phyloP scores from a whole-genome alignment of 2,329 filamentous ascomycete species.

The Sordariomycetes sp. region DNA sequence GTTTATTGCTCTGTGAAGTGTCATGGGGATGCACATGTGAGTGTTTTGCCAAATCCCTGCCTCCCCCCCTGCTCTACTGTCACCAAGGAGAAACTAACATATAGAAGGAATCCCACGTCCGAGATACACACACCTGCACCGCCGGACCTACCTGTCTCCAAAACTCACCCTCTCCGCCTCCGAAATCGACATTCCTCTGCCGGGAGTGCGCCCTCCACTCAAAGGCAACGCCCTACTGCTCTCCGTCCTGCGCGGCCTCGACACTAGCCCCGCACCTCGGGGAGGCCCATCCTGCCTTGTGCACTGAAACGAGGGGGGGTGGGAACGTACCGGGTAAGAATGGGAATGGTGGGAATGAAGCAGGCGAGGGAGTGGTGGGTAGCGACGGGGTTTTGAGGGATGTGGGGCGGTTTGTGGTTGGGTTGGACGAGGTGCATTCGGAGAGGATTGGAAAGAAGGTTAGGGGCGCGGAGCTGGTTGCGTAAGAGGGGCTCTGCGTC shows the following conservation, averaged over 20 bases:
- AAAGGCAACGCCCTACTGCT: slow-evolving; percentile 2
- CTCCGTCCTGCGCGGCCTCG: background rate
- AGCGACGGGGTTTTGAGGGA: background rate
- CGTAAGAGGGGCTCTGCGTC: background rate
- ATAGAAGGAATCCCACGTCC: slow-evolving; percentile 2
- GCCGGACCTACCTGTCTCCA: slow-evolving; percentile 6
- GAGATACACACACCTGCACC: slow-evolving; percentile 7
- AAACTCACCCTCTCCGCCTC: background rate
- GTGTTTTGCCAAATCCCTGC: slow-evolving; percentile 7
- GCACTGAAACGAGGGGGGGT: background rate
- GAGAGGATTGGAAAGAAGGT: slow-evolving; percentile 2
- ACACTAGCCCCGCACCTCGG: slow-evolving; percentile 1
- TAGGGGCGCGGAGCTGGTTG: background rate
- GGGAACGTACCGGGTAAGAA: background rate
- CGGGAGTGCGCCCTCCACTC: slow-evolving; percentile 1
- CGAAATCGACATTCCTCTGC: background rate
- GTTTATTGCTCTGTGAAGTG: slow-evolving; percentile 32
- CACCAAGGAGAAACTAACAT: background rate
- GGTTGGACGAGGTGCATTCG: slow-evolving; percentile 1
- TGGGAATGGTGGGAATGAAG: background rate
- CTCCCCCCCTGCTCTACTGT: background rate
- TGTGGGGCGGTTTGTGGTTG: background rate
- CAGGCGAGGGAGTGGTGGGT: no score
- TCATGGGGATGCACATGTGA: slow-evolving; percentile 24
- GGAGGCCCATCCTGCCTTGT: background rate